phyloP scores from a whole-genome alignment of 73 alveolate genomes.

The Symbiodinium natans region DNA sequence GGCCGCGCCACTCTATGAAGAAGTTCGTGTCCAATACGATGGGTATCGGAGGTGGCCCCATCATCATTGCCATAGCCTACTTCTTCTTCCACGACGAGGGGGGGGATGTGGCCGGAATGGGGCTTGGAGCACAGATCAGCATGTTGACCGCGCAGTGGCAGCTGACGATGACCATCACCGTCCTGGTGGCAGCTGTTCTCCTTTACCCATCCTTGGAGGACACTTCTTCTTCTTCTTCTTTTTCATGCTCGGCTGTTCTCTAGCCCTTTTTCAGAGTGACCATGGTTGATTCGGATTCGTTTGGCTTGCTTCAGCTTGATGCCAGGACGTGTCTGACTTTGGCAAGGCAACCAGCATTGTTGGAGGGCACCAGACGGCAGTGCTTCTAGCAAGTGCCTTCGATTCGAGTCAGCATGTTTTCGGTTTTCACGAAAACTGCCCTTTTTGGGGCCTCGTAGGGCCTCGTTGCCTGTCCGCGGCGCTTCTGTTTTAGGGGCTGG shows the following conservation, averaged over 20 bases:
- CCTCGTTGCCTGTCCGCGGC: neutral
- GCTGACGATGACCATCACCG: conserved; percentile 18
- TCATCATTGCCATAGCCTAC: neutral
- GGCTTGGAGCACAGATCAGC: neutral
- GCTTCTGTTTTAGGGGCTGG: neutral
- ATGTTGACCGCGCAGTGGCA: conserved; percentile 11
- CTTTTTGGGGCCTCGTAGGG: neutral
- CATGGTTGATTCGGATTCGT: neutral
- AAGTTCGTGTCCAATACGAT: conserved; percentile 19
- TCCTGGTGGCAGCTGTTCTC: neutral
- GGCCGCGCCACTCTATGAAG: conserved; percentile 12
- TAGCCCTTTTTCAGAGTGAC: neutral
- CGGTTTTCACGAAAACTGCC: neutral
- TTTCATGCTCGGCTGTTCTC: neutral
- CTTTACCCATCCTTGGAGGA: conserved; percentile 18
- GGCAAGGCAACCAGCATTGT: neutral
- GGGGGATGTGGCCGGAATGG: neutral
- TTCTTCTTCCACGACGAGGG: conserved; percentile 1
- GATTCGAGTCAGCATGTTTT: neutral
- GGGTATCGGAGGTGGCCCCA: conserved; percentile 4
- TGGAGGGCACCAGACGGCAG: conserved; percentile 16
- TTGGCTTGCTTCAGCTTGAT: neutral
- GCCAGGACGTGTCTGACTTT: neutral
- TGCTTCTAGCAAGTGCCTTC: neutral
- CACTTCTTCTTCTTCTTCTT: neutral